Base-by-base conservation (phyloP, 139 green algal species). In the Tetradesmus obliquus region DNA sequence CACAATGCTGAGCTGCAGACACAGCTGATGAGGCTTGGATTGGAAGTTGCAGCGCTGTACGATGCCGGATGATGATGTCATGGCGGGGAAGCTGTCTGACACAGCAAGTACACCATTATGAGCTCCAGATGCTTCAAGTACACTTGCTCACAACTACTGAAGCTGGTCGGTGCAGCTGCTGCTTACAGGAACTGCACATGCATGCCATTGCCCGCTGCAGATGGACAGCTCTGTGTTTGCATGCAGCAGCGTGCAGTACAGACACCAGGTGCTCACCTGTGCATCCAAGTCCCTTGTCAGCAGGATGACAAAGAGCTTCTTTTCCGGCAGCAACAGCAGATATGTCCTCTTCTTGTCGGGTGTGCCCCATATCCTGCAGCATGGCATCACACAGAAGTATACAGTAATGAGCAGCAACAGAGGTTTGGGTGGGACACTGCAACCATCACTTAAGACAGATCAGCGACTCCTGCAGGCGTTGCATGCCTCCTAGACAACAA, bases 241-340 rank as follows among this genome's bases (percentile, higher is more conserved):
- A 3, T 20, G 66, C 66, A 76, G 66, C 15, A 13, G 17, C 17
- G 32, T 45, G 32, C 32, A 45, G 32, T 45, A 45, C n/a, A n/a
- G 66, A 20, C 60, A 71, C 20, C 24, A 24, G 24, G 8, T 72
- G 17, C 88, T 10, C 76, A 91, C 88, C 71, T 76, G 69, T 4
- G n/a, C 51, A 10, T 87, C 76, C 20, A 17, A 1, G 12, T 91
- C 88, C 20, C 88, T 51, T 4, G 88, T 87, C 10, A 91, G 12
- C 76, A 91, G 58, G 1, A 91, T 20, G 0, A 91, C 88, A 91
- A 91, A 91, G 2, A n/a, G 76, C 88, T 91, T 91, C 19, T 79
- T 32, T 7, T 91, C 74, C 2, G 74, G 69, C 20, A 85, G 72
- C n/a, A 91, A 45, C 55, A 91, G 87, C 72, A 91, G 74, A 66